Conservation (phyloP, 2,329 filamentous ascomycete species). For the Colletotrichum godetiae region DNA sequence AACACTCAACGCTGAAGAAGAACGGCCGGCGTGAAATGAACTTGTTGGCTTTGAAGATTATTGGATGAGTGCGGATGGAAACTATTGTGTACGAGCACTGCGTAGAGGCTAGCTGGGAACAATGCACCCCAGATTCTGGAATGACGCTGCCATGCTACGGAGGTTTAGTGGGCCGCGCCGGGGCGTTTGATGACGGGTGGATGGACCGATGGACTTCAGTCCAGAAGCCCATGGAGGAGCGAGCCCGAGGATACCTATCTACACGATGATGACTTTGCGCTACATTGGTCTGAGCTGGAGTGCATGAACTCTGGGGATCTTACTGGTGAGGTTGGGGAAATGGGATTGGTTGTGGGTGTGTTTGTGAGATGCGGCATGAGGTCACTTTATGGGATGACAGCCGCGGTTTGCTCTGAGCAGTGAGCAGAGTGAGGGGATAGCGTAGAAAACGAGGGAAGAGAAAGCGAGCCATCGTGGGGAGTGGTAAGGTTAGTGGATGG, state of each 20-base stretch:
- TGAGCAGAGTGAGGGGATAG: background rate
- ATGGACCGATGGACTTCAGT: slow-evolving; percentile 16
- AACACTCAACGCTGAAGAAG: background rate
- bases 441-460: background rate
- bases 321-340: background rate
- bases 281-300: background rate
- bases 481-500: background rate
- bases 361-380: slow-evolving; percentile 15
- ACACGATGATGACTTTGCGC: background rate
- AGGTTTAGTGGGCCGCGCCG: background rate
- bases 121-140: slow-evolving; percentile 22
- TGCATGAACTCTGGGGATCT: slow-evolving; percentile 20
- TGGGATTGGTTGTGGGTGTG: background rate
- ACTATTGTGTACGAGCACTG: background rate
- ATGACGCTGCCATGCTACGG: background rate
- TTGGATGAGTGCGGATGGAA: background rate
- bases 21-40: background rate
- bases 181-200: slow-evolving; percentile 16
- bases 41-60: background rate
- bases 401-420: slow-evolving; percentile 4
- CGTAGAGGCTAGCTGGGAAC: too few species aligned
- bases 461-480: background rate
- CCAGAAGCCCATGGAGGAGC: background rate
- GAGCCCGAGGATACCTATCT: background rate
- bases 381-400: slow-evolving; percentile 23